phyloP scores from a whole-genome alignment of 192 early-diverging fungal genomes.

The Bifiguratus adelaidae region DNA sequence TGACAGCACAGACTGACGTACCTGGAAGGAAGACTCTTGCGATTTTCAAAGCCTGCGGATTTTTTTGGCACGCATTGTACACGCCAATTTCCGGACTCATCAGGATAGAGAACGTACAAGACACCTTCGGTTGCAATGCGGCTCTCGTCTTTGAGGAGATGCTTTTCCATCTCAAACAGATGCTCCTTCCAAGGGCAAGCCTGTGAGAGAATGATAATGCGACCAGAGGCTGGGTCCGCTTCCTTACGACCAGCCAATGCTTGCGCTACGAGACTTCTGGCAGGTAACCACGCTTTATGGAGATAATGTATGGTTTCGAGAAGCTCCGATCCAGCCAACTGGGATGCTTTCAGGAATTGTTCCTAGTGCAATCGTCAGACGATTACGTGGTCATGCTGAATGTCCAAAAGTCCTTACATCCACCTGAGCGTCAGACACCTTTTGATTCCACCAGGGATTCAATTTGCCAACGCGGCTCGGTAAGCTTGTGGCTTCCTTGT shows the following conservation, averaged over 20 bases:
- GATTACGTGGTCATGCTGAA: too few relatives aligned
- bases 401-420: conserved; percentile 41
- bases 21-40: conserved; percentile 68
- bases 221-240: conserved; percentile 60
- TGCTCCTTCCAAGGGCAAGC: conserved; percentile 96
- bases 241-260: conserved; percentile 43
- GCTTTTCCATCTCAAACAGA: conserved; percentile 55
- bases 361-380: too few relatives aligned
- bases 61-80: conserved; percentile 59
- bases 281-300: conserved; percentile 78
- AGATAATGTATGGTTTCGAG: conserved; percentile 54
- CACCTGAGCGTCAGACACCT: conserved; percentile 49
- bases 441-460: conserved; percentile 94
- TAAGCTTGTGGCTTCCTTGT: conserved; percentile 74
- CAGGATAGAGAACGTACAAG: conserved; percentile 71
- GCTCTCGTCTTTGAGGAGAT: too few relatives aligned
- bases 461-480: conserved; percentile 70
- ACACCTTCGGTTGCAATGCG: conserved; percentile 37
- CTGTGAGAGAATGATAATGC: conserved; percentile 72
- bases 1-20: neutral
- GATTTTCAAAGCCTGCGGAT: conserved; percentile 49
- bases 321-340: conserved; percentile 73
- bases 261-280: conserved; percentile 70
- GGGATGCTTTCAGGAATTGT: conserved; percentile 55
- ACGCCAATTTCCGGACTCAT: conserved; percentile 58